Percentiles rank a stretch among this genome's conserved stretches.
These are phyloP conservation scores for Hirschfeldia incana DNA, from an alignment of 345 rosid genomes.

Conservation along the genomic window DNA sequence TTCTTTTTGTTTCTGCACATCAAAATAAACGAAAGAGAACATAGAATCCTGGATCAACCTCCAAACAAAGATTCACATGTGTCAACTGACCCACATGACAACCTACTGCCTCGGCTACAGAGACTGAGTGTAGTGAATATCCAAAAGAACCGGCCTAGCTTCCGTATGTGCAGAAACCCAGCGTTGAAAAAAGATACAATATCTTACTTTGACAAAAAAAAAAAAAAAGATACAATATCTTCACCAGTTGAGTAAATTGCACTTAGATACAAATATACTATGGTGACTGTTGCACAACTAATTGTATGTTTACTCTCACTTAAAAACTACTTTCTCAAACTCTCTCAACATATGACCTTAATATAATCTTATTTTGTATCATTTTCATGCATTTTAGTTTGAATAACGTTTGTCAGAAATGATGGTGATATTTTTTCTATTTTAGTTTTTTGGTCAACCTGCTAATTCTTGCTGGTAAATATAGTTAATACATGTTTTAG, in stretches of 20 bases:
- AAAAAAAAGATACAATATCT: neutral
- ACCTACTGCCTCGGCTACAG: too few relatives aligned
- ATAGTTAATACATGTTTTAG: neutral
- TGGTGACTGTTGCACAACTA: neutral
- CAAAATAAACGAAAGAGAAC: too few relatives aligned
- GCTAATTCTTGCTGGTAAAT: neutral
- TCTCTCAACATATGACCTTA: neutral
- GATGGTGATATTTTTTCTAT: neutral
- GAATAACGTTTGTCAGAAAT: neutral
- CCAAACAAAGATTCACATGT: too few relatives aligned
- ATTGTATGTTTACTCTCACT: neutral
- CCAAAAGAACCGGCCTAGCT: too few relatives aligned
- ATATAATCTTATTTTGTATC: neutral
- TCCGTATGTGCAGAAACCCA: too few relatives aligned
- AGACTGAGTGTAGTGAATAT: too few relatives aligned
- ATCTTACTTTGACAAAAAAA: too few relatives aligned
- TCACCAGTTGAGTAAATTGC: neutral
- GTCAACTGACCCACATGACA: too few relatives aligned
- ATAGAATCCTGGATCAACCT: too few relatives aligned
- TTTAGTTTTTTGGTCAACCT: neutral
- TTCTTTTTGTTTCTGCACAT: too few relatives aligned
- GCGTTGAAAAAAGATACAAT: neutral
- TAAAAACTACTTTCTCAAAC: neutral
- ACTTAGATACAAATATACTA: neutral
- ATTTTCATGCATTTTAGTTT: neutral